Percentiles rank a stretch among this genome's conserved stretches.
Evolutionary conservation across 2,329 filamentous ascomycete genomes (phyloP).

Genomic region (Mollisia scopiformis): DNA sequence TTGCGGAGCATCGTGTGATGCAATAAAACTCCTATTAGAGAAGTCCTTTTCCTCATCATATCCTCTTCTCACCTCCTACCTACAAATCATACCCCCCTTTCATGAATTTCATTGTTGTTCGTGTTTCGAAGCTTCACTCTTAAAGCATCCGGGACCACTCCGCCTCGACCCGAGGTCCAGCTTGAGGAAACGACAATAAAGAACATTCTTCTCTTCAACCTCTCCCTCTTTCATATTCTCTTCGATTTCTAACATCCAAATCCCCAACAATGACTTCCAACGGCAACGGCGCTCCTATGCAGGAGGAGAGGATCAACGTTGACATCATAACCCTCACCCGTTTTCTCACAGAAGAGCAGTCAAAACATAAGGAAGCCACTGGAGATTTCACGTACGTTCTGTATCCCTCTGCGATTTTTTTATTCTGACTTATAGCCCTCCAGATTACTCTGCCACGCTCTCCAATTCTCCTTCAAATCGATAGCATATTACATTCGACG

Average conservation of each 20-base stretch:
- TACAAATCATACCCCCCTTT: neutral
- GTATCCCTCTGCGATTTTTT: neutral
- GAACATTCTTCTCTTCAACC: slow-evolving; percentile 14
- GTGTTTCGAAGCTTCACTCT: slow-evolving; percentile 9
- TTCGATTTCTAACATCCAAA: slow-evolving; percentile 3
- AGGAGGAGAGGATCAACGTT: slow-evolving; percentile 86
- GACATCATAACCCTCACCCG: slow-evolving; percentile 94
- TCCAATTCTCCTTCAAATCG: slow-evolving; percentile 99
- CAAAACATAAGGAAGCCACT: slow-evolving; percentile 90
- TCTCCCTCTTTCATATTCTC: neutral
- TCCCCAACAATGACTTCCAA: slow-evolving; percentile 30
- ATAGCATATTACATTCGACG: slow-evolving; percentile 99
- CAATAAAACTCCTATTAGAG: slow-evolving; percentile 17
- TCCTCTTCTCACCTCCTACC: neutral
- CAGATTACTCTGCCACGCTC: slow-evolving; percentile 92
- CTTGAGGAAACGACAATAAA: slow-evolving; percentile 18
- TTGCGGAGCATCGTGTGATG: slow-evolving; percentile 20
- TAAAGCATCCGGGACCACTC: slow-evolving; percentile 19
- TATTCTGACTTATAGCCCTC: slow-evolving; percentile 13
- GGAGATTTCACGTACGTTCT: slow-evolving; percentile 93
- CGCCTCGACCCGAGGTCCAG: slow-evolving; percentile 34
- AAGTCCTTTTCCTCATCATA: slow-evolving; percentile 21
- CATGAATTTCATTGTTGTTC: neutral
- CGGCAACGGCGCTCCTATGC: slow-evolving; percentile 23
- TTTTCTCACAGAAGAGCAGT: slow-evolving; percentile 94